phyloP scores from a whole-genome alignment of 2,329 filamentous ascomycete species.

The Scedosporium boydii region DNA sequence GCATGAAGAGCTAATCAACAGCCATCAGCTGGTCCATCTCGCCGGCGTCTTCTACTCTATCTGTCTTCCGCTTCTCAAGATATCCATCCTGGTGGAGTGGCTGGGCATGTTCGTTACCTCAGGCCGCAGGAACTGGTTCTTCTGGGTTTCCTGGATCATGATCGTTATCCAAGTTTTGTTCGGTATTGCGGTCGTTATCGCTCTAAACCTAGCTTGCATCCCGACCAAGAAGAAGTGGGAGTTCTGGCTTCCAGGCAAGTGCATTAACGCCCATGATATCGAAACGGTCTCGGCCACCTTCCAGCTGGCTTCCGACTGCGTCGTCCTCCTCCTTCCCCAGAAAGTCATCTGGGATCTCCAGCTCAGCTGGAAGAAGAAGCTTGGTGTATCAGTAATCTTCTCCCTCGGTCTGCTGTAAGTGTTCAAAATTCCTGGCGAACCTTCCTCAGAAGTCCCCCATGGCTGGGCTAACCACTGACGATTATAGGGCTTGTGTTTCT shows the following conservation, averaged over 20 bases:
- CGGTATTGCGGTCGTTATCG: constrained; percentile 12
- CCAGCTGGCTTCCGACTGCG: constrained; percentile 16
- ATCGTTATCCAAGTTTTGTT: constrained; percentile 13
- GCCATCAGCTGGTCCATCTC: neutral
- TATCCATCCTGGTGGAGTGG: constrained; percentile 11
- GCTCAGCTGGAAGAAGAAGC: constrained; percentile 16
- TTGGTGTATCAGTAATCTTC: constrained; percentile 21
- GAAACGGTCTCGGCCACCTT: constrained; percentile 13
- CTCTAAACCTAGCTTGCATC: constrained; percentile 15
- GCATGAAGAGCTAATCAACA: too few species aligned
- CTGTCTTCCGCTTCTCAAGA: constrained; percentile 7
- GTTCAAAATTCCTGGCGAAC: neutral
- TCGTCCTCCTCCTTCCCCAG: constrained; percentile 19
- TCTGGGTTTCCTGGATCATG: constrained; percentile 13
- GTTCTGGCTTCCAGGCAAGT: constrained; percentile 13
- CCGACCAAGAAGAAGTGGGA: constrained; percentile 19
- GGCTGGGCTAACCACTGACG: neutral
- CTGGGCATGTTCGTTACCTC: constrained; percentile 9
- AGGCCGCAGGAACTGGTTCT: constrained; percentile 12
- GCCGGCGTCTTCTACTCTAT: constrained; percentile 1
- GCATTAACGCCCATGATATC: constrained; percentile 12
- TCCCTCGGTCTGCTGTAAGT: constrained; percentile 19
- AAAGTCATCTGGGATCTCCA: constrained; percentile 18
- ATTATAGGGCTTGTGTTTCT: constrained; percentile 25
- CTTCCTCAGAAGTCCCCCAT: neutral